Percentiles rank a stretch among this genome's conserved stretches.
phyloP scores from a whole-genome alignment of 768 basidiomycete genomes.

The Boletellus sp. region DNA sequence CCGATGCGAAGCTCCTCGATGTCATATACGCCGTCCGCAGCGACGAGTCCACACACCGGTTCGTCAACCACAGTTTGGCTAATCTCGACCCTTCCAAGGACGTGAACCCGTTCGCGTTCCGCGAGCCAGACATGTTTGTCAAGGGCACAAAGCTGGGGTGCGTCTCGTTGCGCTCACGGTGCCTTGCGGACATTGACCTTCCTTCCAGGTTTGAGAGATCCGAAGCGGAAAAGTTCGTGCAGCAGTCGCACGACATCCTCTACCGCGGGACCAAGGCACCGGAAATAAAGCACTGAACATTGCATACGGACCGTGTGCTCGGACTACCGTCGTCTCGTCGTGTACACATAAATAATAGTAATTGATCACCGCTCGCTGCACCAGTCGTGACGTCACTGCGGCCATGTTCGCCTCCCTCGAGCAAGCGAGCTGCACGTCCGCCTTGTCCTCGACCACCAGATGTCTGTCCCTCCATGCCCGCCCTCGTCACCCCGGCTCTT shows the following conservation, averaged over 20 bases:
- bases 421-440: neutral
- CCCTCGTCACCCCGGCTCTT: conserved; percentile 45
- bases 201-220: conserved; percentile 56
- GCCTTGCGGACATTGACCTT: conserved; percentile 17
- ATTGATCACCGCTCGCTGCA: conserved; percentile 21
- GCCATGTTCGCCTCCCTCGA: neutral
- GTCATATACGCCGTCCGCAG: conserved; percentile 90
- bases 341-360: conserved; percentile 16
- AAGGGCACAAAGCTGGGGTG: conserved; percentile 77
- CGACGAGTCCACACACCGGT: conserved; percentile 90
- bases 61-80: conserved; percentile 94
- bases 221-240: conserved; percentile 63
- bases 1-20: conserved; percentile 77
- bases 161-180: conserved; percentile 27
- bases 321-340: neutral
- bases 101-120: conserved; percentile 85
- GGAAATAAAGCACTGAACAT: conserved; percentile 28
- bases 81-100: conserved; percentile 75
- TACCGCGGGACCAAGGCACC: conserved; percentile 24
- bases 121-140: conserved; percentile 81
- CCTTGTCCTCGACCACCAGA: conserved; percentile 1
- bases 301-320: neutral
- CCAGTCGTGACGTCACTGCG: conserved; percentile 26
- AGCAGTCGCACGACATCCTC: conserved; percentile 57
- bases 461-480: conserved; percentile 5